Base-by-base conservation (phyloP, 768 basidiomycete genomes). In the Termitomyces sp. region DNA sequence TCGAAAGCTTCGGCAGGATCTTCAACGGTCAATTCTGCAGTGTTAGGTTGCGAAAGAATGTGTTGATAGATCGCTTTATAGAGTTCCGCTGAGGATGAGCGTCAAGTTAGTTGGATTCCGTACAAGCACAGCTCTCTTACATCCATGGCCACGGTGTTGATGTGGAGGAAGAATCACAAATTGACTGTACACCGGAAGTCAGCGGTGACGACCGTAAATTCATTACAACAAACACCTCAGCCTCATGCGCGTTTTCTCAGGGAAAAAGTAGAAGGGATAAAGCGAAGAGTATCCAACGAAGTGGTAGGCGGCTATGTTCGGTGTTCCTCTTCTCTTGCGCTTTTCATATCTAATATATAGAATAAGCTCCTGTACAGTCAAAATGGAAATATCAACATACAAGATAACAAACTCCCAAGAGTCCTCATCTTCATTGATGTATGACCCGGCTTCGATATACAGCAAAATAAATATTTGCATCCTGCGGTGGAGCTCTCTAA, bases 1-100 rank as follows among this genome's bases (percentile, higher is more conserved):
- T 98, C 96, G 67, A 99, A 98, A 10, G 92, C 91, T 73, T 99
- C 97, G 0, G 94, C 94, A 1, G 97, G 97, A 69, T 99, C 97
- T 73, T 99, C 97, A 22, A 99, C 91, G 1, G 94, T 97, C 42
- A 98, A 74, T 70, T 98, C 96, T n/a, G 90, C 87, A 39, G 96
- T 83, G 50, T 81, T 74, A 2, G 86, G 77, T 48, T 81, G 81
- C 14, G 80, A 74, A 43, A 90, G 69, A 20, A 90, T 80, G 65
- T 91, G 82, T 66, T 85, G 79, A 74, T 95, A 96, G 53, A 94
- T 87, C 0, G 93, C 85, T 46, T 76, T 82, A 77, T 97, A 98
- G 13, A 98, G 82, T 61, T 88, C 86, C 49, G 94, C 94, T 96
- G 64, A 7, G 59, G 49, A 31, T 53, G 5, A 8, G n/a, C 18